Evolutionary conservation across 805 yeast species (phyloP).

Genomic region (Candida nemodendra): DNA sequence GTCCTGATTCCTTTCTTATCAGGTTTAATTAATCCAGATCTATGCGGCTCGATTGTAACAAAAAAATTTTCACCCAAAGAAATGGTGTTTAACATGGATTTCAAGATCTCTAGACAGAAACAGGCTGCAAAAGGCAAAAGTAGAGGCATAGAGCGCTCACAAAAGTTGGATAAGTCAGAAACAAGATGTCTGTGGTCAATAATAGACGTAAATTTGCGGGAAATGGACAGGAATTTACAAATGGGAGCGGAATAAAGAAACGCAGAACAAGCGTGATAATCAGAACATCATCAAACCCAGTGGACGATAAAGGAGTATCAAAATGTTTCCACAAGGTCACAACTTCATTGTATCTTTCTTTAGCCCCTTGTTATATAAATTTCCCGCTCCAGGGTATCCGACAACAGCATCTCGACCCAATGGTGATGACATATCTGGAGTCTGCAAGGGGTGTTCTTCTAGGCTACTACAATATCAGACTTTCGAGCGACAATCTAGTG

Average conservation of each 20-base stretch:
- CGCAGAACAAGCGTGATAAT: conserved; percentile 10
- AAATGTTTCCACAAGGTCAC: conserved; percentile 67
- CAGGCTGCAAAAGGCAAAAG: too few species aligned
- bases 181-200: conserved; percentile 7
- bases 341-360: conserved; percentile 69
- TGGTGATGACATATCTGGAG: conserved; percentile 77
- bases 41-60: conserved; percentile 6
- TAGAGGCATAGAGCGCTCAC: too few species aligned
- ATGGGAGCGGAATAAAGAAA: conserved; percentile 2
- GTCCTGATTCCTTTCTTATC: too few species aligned
- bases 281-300: conserved; percentile 18
- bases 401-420: conserved; percentile 85
- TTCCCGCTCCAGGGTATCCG: conserved; percentile 77
- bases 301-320: conserved; percentile 44
- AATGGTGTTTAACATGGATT: conserved; percentile 1
- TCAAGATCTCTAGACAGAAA: too few species aligned
- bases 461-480: conserved; percentile 66
- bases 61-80: conserved; percentile 1
- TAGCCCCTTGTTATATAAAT: conserved; percentile 78
- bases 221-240: background rate
- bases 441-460: conserved; percentile 80
- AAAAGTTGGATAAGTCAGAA: too few species aligned
- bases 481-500: conserved; percentile 42
- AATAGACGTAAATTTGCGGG: conserved; percentile 10
- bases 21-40: too few species aligned